These are phyloP conservation scores for Malassezia sp. DNA, from an alignment of 1,284 basidiomycete species.

Conservation along the genomic window DNA sequence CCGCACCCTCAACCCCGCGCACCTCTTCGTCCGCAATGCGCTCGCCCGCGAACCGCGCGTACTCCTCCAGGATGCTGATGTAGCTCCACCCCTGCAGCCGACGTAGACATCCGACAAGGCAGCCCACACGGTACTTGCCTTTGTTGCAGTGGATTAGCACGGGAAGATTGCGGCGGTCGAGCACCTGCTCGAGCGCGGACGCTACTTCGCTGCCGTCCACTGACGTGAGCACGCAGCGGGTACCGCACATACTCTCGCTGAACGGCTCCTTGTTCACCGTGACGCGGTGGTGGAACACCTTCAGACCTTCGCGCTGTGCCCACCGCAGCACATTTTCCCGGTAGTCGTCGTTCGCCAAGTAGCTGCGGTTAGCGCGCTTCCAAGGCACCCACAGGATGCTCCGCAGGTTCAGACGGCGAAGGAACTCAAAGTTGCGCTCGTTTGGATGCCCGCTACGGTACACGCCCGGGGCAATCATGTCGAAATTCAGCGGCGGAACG, in stretches of 20 bases:
- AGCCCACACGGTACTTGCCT: constrained; percentile 42
- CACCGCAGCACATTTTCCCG: constrained; percentile 30
- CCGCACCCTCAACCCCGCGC: constrained; percentile 13
- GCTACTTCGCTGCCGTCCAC: constrained; percentile 35
- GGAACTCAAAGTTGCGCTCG: constrained; percentile 42
- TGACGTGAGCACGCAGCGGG: constrained; percentile 1
- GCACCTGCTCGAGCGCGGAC: constrained; percentile 22
- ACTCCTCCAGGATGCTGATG: constrained; percentile 44
- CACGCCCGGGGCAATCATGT: constrained; percentile 39
- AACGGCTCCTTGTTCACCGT: constrained; percentile 45
- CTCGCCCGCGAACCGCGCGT: constrained; percentile 29
- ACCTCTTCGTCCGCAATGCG: constrained; percentile 39
- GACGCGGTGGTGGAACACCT: constrained; percentile 32
- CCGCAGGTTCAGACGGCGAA: constrained; percentile 32
- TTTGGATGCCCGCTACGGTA: constrained; percentile 44
- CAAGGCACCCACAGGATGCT: too few species aligned
- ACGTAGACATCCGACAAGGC: constrained; percentile 34
- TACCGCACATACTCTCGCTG: constrained; percentile 26
- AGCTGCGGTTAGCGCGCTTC: too few species aligned
- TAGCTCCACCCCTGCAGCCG: constrained; percentile 43
- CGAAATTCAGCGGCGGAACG: constrained; percentile 44
- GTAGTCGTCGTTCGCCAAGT: constrained; percentile 40
- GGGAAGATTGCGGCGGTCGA: constrained; percentile 32
- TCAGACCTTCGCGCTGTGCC: constrained; percentile 22
- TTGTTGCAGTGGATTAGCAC: constrained; percentile 46